Base-by-base conservation (phyloP, 352 stramenopile genomes). In the Peronospora belbahrii region DNA sequence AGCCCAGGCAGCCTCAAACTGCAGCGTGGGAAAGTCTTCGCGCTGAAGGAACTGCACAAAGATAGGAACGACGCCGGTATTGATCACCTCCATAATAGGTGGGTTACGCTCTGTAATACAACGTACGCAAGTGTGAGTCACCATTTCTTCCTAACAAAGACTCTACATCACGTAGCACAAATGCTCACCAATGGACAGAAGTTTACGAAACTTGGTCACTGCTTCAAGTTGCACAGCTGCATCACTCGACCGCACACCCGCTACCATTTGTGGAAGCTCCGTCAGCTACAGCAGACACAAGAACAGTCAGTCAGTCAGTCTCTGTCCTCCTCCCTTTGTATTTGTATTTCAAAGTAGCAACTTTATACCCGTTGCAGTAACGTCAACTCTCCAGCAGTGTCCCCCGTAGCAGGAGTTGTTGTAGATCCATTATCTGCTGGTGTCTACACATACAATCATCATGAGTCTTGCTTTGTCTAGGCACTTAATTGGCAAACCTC, bases 1-100 rank as follows among this genome's bases (percentile, higher is more conserved):
- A 23, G 96, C 95, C 97, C 97, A 99, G 4, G 97, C 96, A 15
- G 97, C 95, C 65, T 99, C 97, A 56, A 99, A 99, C 70, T 99
- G 96, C 28, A 92, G 59, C 38, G 69, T 75, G 27, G 75, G 75
- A 42, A 94, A 97, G 58, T 98, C 92, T 45, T 98, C 88, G 31
- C 88, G 80, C 62, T 97, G 76, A 41, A 99, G 75, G 67, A 99
- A 99, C 68, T 97, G 73, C 20, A 99, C 96, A 54, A 99, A 98
- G 32, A 96, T 85, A 9, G 96, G 97, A 22, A 99, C 95, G 8
- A 99, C 95, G 36, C 95, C 95, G 2, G 88, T 88, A n/a, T 97
- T 76, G 56, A 99, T 99, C 33, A 99, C 96, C 62, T 98, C 85
- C 52, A 98, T 95, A 62, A 99, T 99, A 13, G 97, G 97, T 18